These are phyloP conservation scores for Cystobasidium pallidum DNA, from an alignment of 1,284 basidiomycete species.

Conservation along the genomic window DNA sequence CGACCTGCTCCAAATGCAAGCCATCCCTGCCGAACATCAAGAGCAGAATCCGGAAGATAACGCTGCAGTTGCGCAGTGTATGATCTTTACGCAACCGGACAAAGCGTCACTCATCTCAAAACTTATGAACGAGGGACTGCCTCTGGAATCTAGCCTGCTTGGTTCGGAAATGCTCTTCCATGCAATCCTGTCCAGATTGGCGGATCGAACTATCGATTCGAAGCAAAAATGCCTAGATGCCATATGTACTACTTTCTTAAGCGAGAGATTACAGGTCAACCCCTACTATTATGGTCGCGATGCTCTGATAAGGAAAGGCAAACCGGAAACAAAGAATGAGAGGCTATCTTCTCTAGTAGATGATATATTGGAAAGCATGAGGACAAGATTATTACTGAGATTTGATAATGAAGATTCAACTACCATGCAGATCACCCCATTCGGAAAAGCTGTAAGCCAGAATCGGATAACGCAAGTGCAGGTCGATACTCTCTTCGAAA, in stretches of 20 bases:
- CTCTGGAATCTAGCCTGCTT: constrained; percentile 77
- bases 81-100: constrained; percentile 85
- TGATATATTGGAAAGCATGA: constrained; percentile 16
- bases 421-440: constrained; percentile 23
- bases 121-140: constrained; percentile 82
- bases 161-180: constrained; percentile 45
- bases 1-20: constrained; percentile 90
- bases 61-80: constrained; percentile 71
- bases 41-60: neutral
- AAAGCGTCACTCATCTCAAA: constrained; percentile 74
- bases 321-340: constrained; percentile 17
- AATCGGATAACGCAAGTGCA: neutral
- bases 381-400: constrained; percentile 13
- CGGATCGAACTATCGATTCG: constrained; percentile 39
- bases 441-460: constrained; percentile 21
- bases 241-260: constrained; percentile 80
- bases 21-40: constrained; percentile 64
- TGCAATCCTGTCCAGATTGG: constrained; percentile 49
- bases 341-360: constrained; percentile 21
- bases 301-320: neutral
- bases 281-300: constrained; percentile 73
- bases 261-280: constrained; percentile 72
- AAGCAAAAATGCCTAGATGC: constrained; percentile 62
- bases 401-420: constrained; percentile 5
- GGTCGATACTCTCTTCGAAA: neutral